Base-by-base conservation (phyloP, 345 rosid species). In the Excoecaria agallocha region DNA sequence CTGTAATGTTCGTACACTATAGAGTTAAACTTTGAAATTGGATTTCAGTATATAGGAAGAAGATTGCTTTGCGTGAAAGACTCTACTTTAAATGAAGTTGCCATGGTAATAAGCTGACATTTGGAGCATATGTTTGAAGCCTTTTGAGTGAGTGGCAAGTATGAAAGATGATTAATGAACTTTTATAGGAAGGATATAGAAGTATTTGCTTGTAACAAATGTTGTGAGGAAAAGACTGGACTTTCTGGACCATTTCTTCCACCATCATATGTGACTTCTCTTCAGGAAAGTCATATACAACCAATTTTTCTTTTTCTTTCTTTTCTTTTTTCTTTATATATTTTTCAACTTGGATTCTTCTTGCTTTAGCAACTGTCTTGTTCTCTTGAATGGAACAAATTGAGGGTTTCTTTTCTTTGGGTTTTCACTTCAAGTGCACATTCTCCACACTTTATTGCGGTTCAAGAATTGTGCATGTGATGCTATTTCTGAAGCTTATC, bases 51-150 rank as follows among this genome's bases (percentile, higher is more conserved):
- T 30, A 30, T 30, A 30, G 30, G 30, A 30, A 30, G 30, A 30
- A 30, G 30, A 30, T 30, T 30, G 30, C 30, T 30, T 30, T 30
- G 30, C 2, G 30, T 30, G 30, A 30, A 30, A 30, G 30, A 30
- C 30, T 30, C 30, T 30, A 30, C 30, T 20, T 13, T 8, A 15
- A 39, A 39, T 16, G 8, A 20, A 70, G 22, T 39, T 57, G 30
- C 49, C 11, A 39, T 41, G 35, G 20, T 10, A 55, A 71, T 71
- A 46, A 43, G 66, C 66, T 58, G 74, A 58, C 24, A 9, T 59
- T 46, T 57, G 24, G 30, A 59, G 41, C 49, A 9, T 57, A 46
- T 58, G 52, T 12, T 71, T 30, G 16, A 46, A 59, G 54, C 5
- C 61, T 6, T 49, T 6, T 59, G 30, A 24, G 52, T 51, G n/a